phyloP scores from a whole-genome alignment of 2,329 filamentous ascomycete genomes.

The Fusarium citri region DNA sequence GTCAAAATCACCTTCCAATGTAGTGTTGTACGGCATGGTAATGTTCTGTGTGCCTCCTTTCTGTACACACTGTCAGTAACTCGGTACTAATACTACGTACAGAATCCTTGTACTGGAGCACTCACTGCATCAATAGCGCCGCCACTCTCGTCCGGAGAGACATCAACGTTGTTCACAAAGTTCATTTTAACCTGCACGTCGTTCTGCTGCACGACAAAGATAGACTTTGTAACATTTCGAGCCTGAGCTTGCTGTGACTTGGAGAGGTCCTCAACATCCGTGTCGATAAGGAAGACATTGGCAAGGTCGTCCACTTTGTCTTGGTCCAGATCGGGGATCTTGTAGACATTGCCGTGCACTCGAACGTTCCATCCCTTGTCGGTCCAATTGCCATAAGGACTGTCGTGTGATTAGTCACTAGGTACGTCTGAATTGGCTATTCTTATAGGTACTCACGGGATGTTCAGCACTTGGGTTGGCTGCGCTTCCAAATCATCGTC shows the following conservation, averaged over 20 bases:
- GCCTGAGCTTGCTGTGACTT: conserved; percentile 72
- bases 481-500: conserved; percentile 67
- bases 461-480: conserved; percentile 77
- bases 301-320: conserved; percentile 75
- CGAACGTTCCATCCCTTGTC: conserved; percentile 80
- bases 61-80: conserved; percentile 31
- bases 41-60: conserved; percentile 72
- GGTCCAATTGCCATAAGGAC: conserved; percentile 81
- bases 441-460: conserved; percentile 60
- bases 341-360: conserved; percentile 85
- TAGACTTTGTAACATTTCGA: conserved; percentile 77
- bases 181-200: conserved; percentile 72
- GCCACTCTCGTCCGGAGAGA: conserved; percentile 66
- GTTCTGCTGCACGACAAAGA: conserved; percentile 80
- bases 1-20: conserved; percentile 77
- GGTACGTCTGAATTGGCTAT: not conserved
- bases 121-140: conserved; percentile 61
- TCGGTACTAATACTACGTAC: not conserved
- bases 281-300: conserved; percentile 76
- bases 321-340: conserved; percentile 75
- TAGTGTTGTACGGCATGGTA: conserved; percentile 74
- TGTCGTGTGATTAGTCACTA: conserved; percentile 36
- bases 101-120: not conserved
- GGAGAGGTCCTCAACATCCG: conserved; percentile 69
- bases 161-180: conserved; percentile 59